These are phyloP conservation scores for Apiospora arundinis DNA, from an alignment of 2,329 filamentous ascomycete species.

Conservation along the genomic window DNA sequence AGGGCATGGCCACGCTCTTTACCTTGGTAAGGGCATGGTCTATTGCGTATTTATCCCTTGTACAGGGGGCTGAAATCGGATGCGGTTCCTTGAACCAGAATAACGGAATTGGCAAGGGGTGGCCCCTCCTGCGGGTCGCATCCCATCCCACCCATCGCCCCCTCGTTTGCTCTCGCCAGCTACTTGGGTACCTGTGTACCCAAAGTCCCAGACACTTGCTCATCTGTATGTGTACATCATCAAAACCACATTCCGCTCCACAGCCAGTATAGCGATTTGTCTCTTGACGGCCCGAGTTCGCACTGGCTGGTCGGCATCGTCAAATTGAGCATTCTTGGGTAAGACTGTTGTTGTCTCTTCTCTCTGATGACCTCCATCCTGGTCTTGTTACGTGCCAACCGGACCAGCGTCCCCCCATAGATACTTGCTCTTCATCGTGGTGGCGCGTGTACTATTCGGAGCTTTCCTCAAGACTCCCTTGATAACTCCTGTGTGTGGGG, in stretches of 20 bases:
- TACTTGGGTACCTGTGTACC: slow-evolving; percentile 20
- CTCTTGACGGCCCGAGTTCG: slow-evolving; percentile 17
- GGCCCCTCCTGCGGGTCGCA: slow-evolving; percentile 5
- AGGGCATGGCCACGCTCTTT: slow-evolving; percentile 35
- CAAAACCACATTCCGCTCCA: slow-evolving; percentile 38
- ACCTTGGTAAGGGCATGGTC: slow-evolving; percentile 32
- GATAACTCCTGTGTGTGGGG: slow-evolving; percentile 31
- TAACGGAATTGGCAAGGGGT: slow-evolving; percentile 15
- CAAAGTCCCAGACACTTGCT: slow-evolving; percentile 33
- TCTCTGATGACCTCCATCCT: slow-evolving; percentile 25
- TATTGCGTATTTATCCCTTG: slow-evolving; percentile 30
- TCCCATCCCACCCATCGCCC: slow-evolving; percentile 8
- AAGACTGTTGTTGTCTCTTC: slow-evolving; percentile 35
- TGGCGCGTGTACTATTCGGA: slow-evolving; percentile 36
- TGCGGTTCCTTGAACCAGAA: slow-evolving; percentile 33
- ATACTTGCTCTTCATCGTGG: slow-evolving; percentile 28
- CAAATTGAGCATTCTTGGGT: slow-evolving; percentile 42
- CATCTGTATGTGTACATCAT: slow-evolving; percentile 36
- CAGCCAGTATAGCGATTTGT: slow-evolving; percentile 25
- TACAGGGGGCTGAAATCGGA: slow-evolving; percentile 21
- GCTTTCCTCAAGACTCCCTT: slow-evolving; percentile 38
- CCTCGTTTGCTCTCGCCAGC: neutral
- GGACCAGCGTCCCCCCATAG: slow-evolving; percentile 21
- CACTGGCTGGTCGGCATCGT: slow-evolving; percentile 25
- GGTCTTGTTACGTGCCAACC: slow-evolving; percentile 40